Evolutionary conservation across 371 early-diverging fungal genomes (phyloP).

Genomic region (Dinochytrium kinnereticum): DNA sequence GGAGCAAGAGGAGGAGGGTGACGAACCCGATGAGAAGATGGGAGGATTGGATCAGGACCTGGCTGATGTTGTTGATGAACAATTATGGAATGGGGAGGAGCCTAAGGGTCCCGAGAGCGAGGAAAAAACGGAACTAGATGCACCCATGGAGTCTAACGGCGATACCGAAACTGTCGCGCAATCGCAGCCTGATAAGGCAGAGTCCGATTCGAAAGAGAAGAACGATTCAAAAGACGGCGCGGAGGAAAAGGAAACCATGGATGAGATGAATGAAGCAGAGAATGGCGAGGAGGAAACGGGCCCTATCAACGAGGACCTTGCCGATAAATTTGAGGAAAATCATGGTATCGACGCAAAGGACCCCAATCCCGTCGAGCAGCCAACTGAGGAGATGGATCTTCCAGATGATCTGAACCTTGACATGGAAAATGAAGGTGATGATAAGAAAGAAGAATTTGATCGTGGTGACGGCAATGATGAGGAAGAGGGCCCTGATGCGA

Average conservation of each 20-base stretch:
- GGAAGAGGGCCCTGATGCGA: slow-evolving; percentile 28
- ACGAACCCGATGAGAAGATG: slow-evolving; percentile 77
- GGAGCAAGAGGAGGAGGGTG: slow-evolving; percentile 62
- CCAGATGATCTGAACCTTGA: slow-evolving; percentile 50
- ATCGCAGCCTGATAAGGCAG: slow-evolving; percentile 33
- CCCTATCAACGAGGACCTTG: slow-evolving; percentile 53
- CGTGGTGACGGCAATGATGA: slow-evolving; percentile 37
- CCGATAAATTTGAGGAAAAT: slow-evolving; percentile 59
- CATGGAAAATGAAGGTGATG: slow-evolving; percentile 10
- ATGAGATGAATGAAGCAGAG: slow-evolving; percentile 31
- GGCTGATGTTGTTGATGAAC: slow-evolving; percentile 92
- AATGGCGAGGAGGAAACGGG: slow-evolving; percentile 57
- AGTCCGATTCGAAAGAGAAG: slow-evolving; percentile 42
- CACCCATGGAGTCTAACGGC: slow-evolving; percentile 56
- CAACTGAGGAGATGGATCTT: slow-evolving; percentile 67
- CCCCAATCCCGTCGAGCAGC: slow-evolving; percentile 23
- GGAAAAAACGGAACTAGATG: slow-evolving; percentile 56
- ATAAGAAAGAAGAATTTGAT: slow-evolving; percentile 31
- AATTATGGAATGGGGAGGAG: slow-evolving; percentile 92
- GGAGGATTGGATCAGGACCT: slow-evolving; percentile 88
- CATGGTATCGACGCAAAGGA: slow-evolving; percentile 44
- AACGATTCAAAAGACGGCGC: slow-evolving; percentile 32
- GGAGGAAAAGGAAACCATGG: slow-evolving; percentile 46
- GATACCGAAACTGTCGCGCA: slow-evolving; percentile 62
- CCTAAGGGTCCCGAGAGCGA: slow-evolving; percentile 29